Percentiles rank a stretch among this genome's conserved stretches.
phyloP scores from a whole-genome alignment of 139 green algal genomes.

The Chlamydomonas sp. region DNA sequence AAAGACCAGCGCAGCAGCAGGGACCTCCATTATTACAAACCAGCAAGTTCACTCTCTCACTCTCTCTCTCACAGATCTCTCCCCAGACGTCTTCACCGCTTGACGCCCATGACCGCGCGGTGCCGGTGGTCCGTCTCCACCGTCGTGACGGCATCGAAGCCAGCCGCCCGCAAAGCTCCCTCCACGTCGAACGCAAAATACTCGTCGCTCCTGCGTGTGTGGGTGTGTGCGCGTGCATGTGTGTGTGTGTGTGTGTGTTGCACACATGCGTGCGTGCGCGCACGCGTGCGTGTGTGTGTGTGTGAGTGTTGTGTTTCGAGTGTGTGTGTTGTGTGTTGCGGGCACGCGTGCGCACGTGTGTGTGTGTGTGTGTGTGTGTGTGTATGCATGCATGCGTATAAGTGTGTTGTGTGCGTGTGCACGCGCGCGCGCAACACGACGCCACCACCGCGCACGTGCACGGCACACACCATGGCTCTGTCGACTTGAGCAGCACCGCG shows the following conservation, averaged over 20 bases:
- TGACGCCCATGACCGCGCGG: conserved; percentile 52
- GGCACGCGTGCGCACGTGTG: no score
- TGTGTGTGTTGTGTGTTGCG: no score
- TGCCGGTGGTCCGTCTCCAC: conserved; percentile 68
- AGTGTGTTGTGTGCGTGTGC: no score
- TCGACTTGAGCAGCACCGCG: conserved; percentile 80
- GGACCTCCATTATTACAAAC: no score
- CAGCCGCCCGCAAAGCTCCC: conserved; percentile 34
- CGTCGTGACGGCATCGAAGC: conserved; percentile 60
- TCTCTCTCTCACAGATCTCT: no score
- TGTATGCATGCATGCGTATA: neutral
- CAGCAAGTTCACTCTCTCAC: no score
- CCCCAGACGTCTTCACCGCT: no score
- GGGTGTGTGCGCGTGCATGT: neutral
- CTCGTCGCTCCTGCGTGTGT: conserved; percentile 1
- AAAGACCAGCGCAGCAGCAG: no score
- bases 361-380: neutral
- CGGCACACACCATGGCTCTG: conserved; percentile 64
- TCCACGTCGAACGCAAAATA: conserved; percentile 13
- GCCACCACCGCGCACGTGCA: conserved; percentile 36
- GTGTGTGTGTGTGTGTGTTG: neutral
- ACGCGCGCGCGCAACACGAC: neutral
- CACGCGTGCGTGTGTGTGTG: neutral
- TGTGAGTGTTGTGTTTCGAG: no score
- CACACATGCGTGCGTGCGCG: no score